Evolutionary conservation across 2,329 filamentous ascomycete species (phyloP).

Genomic region (Aschersonia sp.): DNA sequence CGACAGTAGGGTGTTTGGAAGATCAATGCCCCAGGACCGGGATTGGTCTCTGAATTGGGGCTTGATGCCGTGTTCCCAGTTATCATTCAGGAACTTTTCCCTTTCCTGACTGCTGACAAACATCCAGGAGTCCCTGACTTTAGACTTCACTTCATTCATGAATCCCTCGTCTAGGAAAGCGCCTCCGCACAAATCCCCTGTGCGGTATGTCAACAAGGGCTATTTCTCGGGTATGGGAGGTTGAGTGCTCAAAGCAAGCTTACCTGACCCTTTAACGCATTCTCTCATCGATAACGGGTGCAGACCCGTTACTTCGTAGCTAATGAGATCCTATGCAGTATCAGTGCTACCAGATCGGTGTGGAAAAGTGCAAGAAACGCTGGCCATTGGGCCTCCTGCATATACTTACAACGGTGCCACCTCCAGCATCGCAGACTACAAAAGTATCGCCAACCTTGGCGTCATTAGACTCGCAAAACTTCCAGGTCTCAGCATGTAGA

Average conservation of each 20-base stretch:
- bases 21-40: slow-evolving; percentile 6
- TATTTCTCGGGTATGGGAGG: not conserved
- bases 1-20: slow-evolving; percentile 5
- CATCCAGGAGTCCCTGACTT: no score
- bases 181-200: slow-evolving; percentile 23
- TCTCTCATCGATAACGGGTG: slow-evolving; percentile 18
- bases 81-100: slow-evolving; percentile 10
- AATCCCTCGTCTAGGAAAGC: slow-evolving; percentile 26
- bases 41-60: slow-evolving; percentile 8
- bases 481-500: not conserved
- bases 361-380: not conserved
- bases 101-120: no score
- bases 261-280: slow-evolving; percentile 21
- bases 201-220: no score
- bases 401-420: slow-evolving; percentile 18
- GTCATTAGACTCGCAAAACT: not conserved
- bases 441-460: slow-evolving; percentile 9
- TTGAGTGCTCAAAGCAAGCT: slow-evolving; percentile 1
- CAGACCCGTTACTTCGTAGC: slow-evolving; percentile 13
- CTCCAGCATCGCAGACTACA: slow-evolving; percentile 21
- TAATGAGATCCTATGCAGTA: slow-evolving; percentile 23
- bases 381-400: not conserved
- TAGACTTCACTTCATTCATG: not conserved
- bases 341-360: not conserved
- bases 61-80: slow-evolving; percentile 17